Base-by-base conservation (phyloP, 2,329 filamentous ascomycete species). In the Pseudogymnoascus sp. region DNA sequence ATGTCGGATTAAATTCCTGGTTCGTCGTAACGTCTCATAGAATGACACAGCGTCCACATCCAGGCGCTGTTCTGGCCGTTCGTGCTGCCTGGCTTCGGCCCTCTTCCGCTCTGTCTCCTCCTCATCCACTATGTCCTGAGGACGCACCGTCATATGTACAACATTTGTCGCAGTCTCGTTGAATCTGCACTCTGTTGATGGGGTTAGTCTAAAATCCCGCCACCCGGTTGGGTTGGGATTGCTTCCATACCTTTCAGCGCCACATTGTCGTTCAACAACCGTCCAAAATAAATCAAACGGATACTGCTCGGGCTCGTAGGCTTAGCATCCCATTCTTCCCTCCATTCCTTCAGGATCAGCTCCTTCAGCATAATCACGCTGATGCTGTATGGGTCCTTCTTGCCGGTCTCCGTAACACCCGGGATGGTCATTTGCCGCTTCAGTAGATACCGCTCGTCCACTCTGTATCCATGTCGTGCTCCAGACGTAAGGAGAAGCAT, bases 351-450 rank as follows among this genome's bases (percentile, higher is more conserved):
- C 79, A 95, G 84, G 73, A 97, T 96, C 71, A 97, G 79, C 77
- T 97, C 92, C 76, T 97, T 97, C 67, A 97, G 79, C 2, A 91
- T 96, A 74, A 97, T 96, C 60, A 96, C 88, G 68, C 90, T 96
- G 76, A 97, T 91, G 72, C 88, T 90, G 72, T 91, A 93, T 0
- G 92, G 92, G 72, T 97, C 91, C 67, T 84, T 81, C 65, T 76
- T 80, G 33, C 85, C 86, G 25, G 75, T 73, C 63, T 83, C 81
- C 8, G 80, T 83, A 67, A 83, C 76, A 33, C 88, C 87, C 18
- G 91, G 88, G 1, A 95, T 84, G 58, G 83, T 83, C 61, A 96
- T 90, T 69, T 88, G 90, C 64, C 91, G 85, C 75, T 93, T 92
- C 61, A 82, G 81, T 62, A 97, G 79, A 71, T 97, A 97, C 72